These are phyloP conservation scores for Acanthamoeba sp. DNA, from an alignment of 208 protist genomes.

Conservation along the genomic window DNA sequence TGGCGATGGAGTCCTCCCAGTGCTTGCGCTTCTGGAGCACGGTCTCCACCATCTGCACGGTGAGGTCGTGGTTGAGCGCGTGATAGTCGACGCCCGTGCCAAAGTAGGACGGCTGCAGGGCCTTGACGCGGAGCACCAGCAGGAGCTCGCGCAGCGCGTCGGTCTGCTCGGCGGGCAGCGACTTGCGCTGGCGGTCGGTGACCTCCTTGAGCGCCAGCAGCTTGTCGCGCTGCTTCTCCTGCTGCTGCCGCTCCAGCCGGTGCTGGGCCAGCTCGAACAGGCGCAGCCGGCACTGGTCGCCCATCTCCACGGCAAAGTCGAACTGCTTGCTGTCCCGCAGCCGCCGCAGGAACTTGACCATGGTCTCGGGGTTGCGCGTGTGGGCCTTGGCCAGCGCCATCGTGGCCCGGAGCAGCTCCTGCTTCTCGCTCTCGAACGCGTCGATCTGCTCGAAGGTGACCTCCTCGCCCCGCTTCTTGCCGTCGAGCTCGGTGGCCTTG, in stretches of 20 bases:
- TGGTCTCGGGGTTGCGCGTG: background rate
- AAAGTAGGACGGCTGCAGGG: conserved; percentile 14
- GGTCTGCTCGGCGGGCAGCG: conserved; percentile 9
- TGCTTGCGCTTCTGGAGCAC: conserved; percentile 45
- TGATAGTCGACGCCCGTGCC: background rate
- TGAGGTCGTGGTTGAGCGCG: background rate
- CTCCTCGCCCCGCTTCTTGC: background rate
- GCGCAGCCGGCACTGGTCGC: conserved; percentile 21
- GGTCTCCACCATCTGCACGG: background rate
- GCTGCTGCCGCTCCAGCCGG: background rate
- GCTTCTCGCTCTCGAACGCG: conserved; percentile 16
- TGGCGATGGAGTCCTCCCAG: background rate
- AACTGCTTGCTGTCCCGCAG: background rate
- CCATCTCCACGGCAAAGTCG: background rate
- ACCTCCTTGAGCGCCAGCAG: conserved; percentile 1
- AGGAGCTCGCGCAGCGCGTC: background rate
- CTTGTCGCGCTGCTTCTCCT: conserved; percentile 40
- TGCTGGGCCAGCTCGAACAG: conserved; percentile 37
- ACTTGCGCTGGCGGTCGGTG: conserved; percentile 41
- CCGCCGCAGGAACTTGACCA: background rate
- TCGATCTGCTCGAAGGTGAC: background rate
- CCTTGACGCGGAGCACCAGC: background rate
- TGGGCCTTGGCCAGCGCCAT: background rate
- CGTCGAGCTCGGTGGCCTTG: background rate
- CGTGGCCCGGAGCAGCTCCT: background rate